Evolutionary conservation across 495 filamentous ascomycete genomes (phyloP).

Genomic region (Aspergillus olivimuriae): DNA sequence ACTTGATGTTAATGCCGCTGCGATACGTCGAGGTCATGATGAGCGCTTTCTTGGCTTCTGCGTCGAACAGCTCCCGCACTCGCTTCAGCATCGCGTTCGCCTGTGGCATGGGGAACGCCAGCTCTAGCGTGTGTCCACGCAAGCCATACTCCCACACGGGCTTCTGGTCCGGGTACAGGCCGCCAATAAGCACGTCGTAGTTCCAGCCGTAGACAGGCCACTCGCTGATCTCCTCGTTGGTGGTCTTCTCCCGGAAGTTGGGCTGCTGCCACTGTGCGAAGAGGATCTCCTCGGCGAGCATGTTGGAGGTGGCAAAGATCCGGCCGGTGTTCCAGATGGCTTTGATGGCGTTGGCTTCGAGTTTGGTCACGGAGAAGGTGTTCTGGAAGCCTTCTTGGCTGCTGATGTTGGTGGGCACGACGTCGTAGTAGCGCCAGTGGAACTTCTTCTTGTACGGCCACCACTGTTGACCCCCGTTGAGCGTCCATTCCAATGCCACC

Average conservation of each 20-base stretch:
- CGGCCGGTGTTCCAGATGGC: constrained; percentile 8
- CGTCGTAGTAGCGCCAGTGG: constrained; percentile 14
- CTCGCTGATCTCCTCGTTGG: constrained; percentile 3
- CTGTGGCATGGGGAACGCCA: constrained; percentile 7
- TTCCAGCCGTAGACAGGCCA: constrained; percentile 14
- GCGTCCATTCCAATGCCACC: background rate
- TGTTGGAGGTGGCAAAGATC: constrained; percentile 6
- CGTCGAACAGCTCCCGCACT: constrained; percentile 8
- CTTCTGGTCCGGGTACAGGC: constrained; percentile 11
- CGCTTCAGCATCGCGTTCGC: constrained; percentile 6
- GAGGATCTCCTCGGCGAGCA: constrained; percentile 11
- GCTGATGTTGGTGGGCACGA: constrained; percentile 3
- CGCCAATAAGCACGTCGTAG: constrained; percentile 11
- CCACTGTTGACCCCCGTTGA: constrained; percentile 2
- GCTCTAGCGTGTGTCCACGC: constrained; percentile 8
- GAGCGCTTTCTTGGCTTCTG: constrained; percentile 1
- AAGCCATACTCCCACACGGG: constrained; percentile 12
- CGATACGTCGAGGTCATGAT: constrained; percentile 12
- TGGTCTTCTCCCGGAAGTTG: constrained; percentile 13
- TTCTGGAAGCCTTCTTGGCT: constrained; percentile 11
- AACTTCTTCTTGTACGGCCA: constrained; percentile 14
- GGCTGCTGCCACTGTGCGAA: constrained; percentile 10
- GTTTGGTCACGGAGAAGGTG: constrained; percentile 7
- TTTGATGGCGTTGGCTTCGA: constrained; percentile 8
- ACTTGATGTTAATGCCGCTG: constrained; percentile 12